Base-by-base conservation (phyloP, 257 asterid genomes). In the Solanum tacnaense region DNA sequence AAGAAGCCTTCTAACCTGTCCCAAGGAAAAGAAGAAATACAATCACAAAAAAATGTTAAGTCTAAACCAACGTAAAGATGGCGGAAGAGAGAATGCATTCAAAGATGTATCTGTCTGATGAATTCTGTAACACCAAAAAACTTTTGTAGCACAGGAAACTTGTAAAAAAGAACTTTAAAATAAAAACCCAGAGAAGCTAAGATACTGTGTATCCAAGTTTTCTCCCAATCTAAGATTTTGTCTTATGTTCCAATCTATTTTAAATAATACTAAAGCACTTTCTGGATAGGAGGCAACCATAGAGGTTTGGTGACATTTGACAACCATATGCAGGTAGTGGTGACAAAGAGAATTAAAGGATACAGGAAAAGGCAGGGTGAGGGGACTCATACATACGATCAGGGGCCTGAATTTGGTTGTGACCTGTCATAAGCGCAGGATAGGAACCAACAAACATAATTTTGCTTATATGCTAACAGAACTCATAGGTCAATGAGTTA, bases 1-100 rank as follows among this genome's bases (percentile, higher is more conserved):
- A 72, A 97, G 98, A 83, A 97, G 99, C 58, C 94, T 96, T 87
- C 91, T 93, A 87, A 97, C 99, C 99, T 97, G 88, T 82, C 41
- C 72, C 25, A 46, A 86, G 60, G 65, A 88, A 5, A 34, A 49
- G 8, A 52, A 76, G 13, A 72, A 79, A 88, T 74, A 52, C 46
- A 58, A n/a, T 23, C 87, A 35, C 5, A 35, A n/a, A 3, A 23
- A 18, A 44, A n/a, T 36, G 10, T 35, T 7, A 79, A 8, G 23
- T 29, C 85, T 44, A 79, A 2, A 79, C 67, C 39, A 79, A 79
- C 10, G 0, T 2, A 16, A 79, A 8, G 38, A 78, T 25, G 29
- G 16, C 0, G 4, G 65, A 27, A 8, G 84, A 27, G 38, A 44
- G 85, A 46, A 39, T 76, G 60, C 31, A 75, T 75, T 23, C 83